A percentile compares a stretch with the other conserved stretches of the same genome.
These are phyloP conservation scores for Petasospora fabianii DNA, from an alignment of 1,139 yeast genomes.

Conservation along the genomic window DNA sequence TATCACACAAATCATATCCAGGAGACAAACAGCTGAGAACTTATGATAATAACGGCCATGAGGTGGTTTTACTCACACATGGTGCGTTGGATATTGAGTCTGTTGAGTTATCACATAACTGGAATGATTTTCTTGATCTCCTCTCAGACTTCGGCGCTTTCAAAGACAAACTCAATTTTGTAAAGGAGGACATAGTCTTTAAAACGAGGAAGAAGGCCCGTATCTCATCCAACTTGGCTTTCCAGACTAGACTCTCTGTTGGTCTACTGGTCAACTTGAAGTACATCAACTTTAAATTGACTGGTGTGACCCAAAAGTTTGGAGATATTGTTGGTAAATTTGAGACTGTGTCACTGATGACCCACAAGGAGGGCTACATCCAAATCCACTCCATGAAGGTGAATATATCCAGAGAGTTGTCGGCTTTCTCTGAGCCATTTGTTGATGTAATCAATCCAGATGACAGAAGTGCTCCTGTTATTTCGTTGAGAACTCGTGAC, in stretches of 20 bases:
- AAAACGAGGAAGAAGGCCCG: slow-evolving; percentile 24
- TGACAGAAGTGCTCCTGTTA: slow-evolving; percentile 33
- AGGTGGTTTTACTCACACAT: slow-evolving; percentile 15
- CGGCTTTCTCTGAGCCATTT: slow-evolving; percentile 30
- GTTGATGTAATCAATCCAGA: slow-evolving; percentile 31
- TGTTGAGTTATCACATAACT: slow-evolving; percentile 17
- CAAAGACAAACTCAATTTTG: slow-evolving; percentile 7
- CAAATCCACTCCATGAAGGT: slow-evolving; percentile 29
- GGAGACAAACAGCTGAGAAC: slow-evolving; percentile 22
- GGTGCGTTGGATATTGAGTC: slow-evolving; percentile 16
- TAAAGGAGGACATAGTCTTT: slow-evolving; percentile 17
- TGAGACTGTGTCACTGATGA: slow-evolving; percentile 31
- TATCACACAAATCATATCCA: slow-evolving; percentile 7
- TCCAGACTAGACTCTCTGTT: slow-evolving; percentile 27
- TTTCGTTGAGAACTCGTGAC: slow-evolving; percentile 30
- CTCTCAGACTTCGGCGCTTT: slow-evolving; percentile 5
- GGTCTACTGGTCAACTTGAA: slow-evolving; percentile 22
- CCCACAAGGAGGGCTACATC: slow-evolving; percentile 33
- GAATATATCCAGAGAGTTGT: slow-evolving; percentile 24
- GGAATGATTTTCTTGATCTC: slow-evolving; percentile 10
- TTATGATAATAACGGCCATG: slow-evolving; percentile 26
- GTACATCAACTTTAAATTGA: slow-evolving; percentile 28
- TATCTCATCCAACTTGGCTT: slow-evolving; percentile 23
- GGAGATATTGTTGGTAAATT: slow-evolving; percentile 40
- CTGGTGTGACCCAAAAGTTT: slow-evolving; percentile 36